Percentiles rank a stretch among this genome's conserved stretches.
These are phyloP conservation scores for Lactuca sativa DNA, from an alignment of 129 eudicot species.

Conservation along the genomic window DNA sequence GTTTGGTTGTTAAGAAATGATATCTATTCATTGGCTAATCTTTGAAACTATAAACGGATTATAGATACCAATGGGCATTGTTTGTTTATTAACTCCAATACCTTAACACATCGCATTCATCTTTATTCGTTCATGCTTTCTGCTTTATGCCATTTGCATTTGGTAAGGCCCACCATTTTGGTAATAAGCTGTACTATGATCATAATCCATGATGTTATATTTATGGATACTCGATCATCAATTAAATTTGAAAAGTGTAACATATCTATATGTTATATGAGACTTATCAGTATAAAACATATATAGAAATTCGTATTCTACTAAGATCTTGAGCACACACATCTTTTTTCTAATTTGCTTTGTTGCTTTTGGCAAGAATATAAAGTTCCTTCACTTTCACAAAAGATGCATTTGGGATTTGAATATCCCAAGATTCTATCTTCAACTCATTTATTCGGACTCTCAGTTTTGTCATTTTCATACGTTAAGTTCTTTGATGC, in stretches of 20 bases:
- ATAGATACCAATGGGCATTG: constrained; percentile 4
- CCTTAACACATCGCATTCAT: constrained; percentile 24
- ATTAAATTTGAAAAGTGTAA: background rate
- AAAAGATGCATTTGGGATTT: constrained; percentile 44
- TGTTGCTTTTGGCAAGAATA: constrained; percentile 25
- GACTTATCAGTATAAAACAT: constrained; percentile 17
- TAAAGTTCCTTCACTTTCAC: constrained; percentile 22
- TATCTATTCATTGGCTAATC: too few species aligned
- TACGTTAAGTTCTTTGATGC: background rate
- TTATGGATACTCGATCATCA: constrained; percentile 5
- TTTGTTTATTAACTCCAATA: constrained; percentile 13
- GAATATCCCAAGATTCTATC: constrained; percentile 48
- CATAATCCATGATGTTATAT: constrained; percentile 11
- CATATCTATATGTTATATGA: constrained; percentile 12
- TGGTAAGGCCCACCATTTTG: constrained; percentile 21
- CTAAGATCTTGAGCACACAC: constrained; percentile 19
- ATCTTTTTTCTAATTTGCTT: constrained; percentile 15
- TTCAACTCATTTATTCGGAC: constrained; percentile 16
- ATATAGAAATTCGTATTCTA: constrained; percentile 16
- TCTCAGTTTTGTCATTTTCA: constrained; percentile 5
- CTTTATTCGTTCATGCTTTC: constrained; percentile 45
- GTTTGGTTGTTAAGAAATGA: background rate
- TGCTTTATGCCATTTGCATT: constrained; percentile 40
- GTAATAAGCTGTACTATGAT: constrained; percentile 1
- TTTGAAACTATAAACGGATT: constrained; percentile 2